Evolutionary conservation across 257 asterid species (phyloP).

Genomic region (Marsdenia floribunda): DNA sequence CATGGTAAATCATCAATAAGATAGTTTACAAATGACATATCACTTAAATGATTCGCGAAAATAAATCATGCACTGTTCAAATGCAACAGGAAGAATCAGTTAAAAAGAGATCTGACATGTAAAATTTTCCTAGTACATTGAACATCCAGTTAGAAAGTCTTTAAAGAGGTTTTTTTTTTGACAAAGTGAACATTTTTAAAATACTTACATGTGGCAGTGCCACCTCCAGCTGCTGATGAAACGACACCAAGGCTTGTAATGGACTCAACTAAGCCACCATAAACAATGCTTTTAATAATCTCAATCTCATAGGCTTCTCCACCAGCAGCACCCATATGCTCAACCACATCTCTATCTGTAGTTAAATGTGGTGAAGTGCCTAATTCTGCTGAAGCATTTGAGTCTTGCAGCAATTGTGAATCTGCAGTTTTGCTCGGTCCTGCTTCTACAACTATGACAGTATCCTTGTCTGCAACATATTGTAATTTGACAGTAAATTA

Average conservation of each 20-base stretch:
- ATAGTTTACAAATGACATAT: background rate
- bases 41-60: background rate
- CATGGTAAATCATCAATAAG: background rate
- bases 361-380: slow-evolving; percentile 20
- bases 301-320: slow-evolving; percentile 45
- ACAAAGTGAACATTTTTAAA: background rate
- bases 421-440: slow-evolving; percentile 19
- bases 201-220: slow-evolving; percentile 42
- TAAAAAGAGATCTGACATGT: background rate
- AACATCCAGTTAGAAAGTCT: background rate
- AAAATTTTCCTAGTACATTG: background rate
- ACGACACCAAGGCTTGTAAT: slow-evolving; percentile 56
- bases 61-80: background rate
- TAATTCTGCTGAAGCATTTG: slow-evolving; percentile 20
- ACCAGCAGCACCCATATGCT: slow-evolving; percentile 24
- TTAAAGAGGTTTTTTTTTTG: background rate
- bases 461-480: slow-evolving; percentile 50
- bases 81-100: background rate
- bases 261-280: slow-evolving; percentile 57
- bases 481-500: slow-evolving; percentile 1
- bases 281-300: slow-evolving; percentile 49
- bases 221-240: slow-evolving; percentile 70
- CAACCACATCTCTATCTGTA: slow-evolving; percentile 26
- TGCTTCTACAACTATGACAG: slow-evolving; percentile 47
- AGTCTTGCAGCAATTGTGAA: slow-evolving; percentile 8